Evolutionary conservation across 2,329 filamentous ascomycete species (phyloP).

Genomic region (Stemphylium beticola): DNA sequence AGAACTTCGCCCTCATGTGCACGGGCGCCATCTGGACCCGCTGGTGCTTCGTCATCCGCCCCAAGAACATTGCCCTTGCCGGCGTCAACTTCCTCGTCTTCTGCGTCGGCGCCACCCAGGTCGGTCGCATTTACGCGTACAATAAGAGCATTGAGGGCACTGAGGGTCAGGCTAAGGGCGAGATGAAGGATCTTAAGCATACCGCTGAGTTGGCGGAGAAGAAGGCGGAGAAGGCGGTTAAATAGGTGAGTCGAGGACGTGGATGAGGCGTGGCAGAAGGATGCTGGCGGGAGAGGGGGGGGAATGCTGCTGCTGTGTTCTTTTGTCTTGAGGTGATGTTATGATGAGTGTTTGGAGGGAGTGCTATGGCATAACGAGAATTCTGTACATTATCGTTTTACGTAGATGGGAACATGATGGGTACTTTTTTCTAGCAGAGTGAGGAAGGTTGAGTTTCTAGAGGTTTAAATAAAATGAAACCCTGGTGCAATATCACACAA

Average conservation of each 20-base stretch:
- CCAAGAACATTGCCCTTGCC: constrained; percentile 89
- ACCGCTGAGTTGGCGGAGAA: constrained; percentile 38
- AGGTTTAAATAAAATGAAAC: too few relatives aligned
- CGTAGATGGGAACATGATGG: too few relatives aligned
- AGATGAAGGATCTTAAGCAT: constrained; percentile 42
- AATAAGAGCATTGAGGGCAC: constrained; percentile 64
- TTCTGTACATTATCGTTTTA: too few relatives aligned
- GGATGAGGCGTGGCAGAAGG: neutral
- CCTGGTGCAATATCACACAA: too few relatives aligned
- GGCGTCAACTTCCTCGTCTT: constrained; percentile 98
- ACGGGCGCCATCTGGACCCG: constrained; percentile 98
- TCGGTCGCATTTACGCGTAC: constrained; percentile 75
- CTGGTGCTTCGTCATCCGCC: constrained; percentile 98
- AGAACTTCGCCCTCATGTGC: constrained; percentile 87
- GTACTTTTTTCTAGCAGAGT: too few relatives aligned
- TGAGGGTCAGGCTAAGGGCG: constrained; percentile 48
- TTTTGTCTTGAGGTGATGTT: too few relatives aligned
- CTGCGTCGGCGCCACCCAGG: constrained; percentile 82
- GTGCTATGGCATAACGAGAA: too few relatives aligned
- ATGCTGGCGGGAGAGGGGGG: neutral
- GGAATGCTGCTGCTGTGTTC: too few relatives aligned
- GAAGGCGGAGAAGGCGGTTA: constrained; percentile 30
- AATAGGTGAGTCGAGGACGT: neutral
- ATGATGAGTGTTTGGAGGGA: too few relatives aligned
- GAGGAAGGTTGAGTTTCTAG: too few relatives aligned